These are phyloP conservation scores for Saccharomycopsis javanensis DNA, from an alignment of 805 yeast genomes.

Conservation along the genomic window DNA sequence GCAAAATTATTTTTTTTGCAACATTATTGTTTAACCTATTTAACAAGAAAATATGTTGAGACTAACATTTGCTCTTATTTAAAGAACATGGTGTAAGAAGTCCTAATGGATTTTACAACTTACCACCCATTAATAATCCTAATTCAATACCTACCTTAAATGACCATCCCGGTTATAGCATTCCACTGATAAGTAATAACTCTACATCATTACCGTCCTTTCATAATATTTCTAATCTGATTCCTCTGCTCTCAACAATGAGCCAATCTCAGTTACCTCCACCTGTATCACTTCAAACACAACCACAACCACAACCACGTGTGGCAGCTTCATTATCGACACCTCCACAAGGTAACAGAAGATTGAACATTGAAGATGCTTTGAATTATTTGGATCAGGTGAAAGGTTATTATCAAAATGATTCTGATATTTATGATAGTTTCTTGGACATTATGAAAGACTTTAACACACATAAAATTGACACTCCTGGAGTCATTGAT, in stretches of 20 bases:
- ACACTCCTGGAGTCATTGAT: slow-evolving; percentile 97
- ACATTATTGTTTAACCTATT: neutral
- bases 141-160: neutral
- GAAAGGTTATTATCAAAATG: slow-evolving; percentile 80
- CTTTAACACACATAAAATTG: slow-evolving; percentile 90
- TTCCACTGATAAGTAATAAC: slow-evolving; percentile 2
- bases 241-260: neutral
- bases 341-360: slow-evolving; percentile 2
- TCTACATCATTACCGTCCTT: neutral
- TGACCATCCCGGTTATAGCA: slow-evolving; percentile 1
- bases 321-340: neutral
- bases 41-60: neutral
- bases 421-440: slow-evolving; percentile 93
- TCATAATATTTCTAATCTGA: neutral
- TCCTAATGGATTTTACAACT: slow-evolving; percentile 4
- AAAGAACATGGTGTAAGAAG: neutral
- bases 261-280: neutral
- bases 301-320: neutral
- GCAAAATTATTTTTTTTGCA: too few species aligned
- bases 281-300: neutral
- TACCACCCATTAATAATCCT: slow-evolving; percentile 9
- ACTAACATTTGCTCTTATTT: neutral
- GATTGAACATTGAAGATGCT: slow-evolving; percentile 87
- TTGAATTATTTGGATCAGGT: slow-evolving; percentile 92
- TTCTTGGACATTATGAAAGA: slow-evolving; percentile 98